phyloP scores from a whole-genome alignment of 2,329 filamentous ascomycete genomes.

The Drechslerella dactyloides region DNA sequence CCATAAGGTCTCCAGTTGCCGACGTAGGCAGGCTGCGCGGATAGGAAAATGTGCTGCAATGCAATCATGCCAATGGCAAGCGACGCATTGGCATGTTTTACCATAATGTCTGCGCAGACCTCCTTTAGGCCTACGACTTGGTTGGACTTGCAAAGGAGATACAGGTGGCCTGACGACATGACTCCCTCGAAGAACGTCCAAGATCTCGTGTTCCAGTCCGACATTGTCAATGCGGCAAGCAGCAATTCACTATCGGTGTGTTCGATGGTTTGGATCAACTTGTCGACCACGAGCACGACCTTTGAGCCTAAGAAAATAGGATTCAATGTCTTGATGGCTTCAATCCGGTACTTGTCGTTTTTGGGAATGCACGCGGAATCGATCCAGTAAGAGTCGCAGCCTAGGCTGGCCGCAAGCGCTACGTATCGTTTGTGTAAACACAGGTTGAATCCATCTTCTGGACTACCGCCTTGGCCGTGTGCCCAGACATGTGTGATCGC shows the following conservation, averaged over 20 bases:
- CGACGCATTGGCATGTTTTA: neutral
- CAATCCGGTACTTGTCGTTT: slow-evolving; percentile 51
- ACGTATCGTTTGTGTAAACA: slow-evolving; percentile 55
- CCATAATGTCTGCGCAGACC: slow-evolving; percentile 6
- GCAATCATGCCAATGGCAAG: slow-evolving; percentile 8
- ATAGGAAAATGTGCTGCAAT: slow-evolving; percentile 5
- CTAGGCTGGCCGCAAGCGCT: slow-evolving; percentile 46
- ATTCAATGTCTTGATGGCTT: slow-evolving; percentile 55
- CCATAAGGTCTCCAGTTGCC: neutral
- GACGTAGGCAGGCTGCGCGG: slow-evolving; percentile 1
- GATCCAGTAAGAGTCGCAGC: slow-evolving; percentile 56
- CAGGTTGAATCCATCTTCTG: slow-evolving; percentile 53
- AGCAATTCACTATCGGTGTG: slow-evolving; percentile 50
- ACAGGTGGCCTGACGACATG: slow-evolving; percentile 4
- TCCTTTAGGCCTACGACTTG: neutral
- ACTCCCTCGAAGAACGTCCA: slow-evolving; percentile 55
- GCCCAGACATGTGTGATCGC: slow-evolving; percentile 55
- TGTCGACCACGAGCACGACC: slow-evolving; percentile 53
- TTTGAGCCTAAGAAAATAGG: slow-evolving; percentile 52
- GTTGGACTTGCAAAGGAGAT: slow-evolving; percentile 4
- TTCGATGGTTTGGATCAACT: slow-evolving; percentile 55
- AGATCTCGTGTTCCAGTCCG: slow-evolving; percentile 55
- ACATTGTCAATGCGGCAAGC: slow-evolving; percentile 52
- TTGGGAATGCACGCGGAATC: slow-evolving; percentile 56
- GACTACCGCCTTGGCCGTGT: slow-evolving; percentile 54